These are phyloP conservation scores for Jatropha podagrica DNA, from an alignment of 441 rosid genomes.

Conservation along the genomic window DNA sequence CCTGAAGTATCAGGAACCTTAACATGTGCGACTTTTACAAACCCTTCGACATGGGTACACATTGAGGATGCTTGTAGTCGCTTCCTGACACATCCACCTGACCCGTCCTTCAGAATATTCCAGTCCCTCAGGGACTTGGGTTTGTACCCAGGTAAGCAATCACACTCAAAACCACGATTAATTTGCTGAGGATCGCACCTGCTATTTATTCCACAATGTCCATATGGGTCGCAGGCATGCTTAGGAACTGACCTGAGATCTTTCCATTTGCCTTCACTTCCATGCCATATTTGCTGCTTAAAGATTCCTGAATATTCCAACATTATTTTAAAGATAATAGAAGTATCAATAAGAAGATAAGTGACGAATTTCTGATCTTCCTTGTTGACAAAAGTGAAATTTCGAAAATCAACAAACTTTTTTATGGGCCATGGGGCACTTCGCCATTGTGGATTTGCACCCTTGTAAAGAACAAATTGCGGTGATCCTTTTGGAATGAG, in stretches of 20 bases:
- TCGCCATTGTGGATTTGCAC: slow-evolving; percentile 2
- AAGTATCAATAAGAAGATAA: not conserved
- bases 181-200: not conserved
- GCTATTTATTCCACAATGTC: slow-evolving; percentile 32
- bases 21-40: slow-evolving; percentile 18
- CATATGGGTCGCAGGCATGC: slow-evolving; percentile 27
- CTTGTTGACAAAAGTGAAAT: slow-evolving; percentile 15
- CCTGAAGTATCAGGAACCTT: slow-evolving; percentile 29
- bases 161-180: slow-evolving; percentile 7
- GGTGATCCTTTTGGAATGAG: slow-evolving; percentile 17
- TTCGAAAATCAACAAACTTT: not conserved
- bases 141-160: slow-evolving; percentile 33
- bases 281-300: slow-evolving; percentile 21
- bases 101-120: slow-evolving; percentile 18
- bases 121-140: slow-evolving; percentile 3
- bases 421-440: slow-evolving; percentile 15
- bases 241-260: not conserved
- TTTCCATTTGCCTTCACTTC: slow-evolving; percentile 24
- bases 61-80: not conserved
- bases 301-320: slow-evolving; percentile 1
- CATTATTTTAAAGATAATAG: slow-evolving; percentile 15
- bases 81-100: slow-evolving; percentile 31
- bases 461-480: slow-evolving; percentile 26
- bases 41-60: slow-evolving; percentile 23
- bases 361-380: slow-evolving; percentile 15